phyloP scores from a whole-genome alignment of 768 basidiomycete species.

The Leccinum variicolor region DNA sequence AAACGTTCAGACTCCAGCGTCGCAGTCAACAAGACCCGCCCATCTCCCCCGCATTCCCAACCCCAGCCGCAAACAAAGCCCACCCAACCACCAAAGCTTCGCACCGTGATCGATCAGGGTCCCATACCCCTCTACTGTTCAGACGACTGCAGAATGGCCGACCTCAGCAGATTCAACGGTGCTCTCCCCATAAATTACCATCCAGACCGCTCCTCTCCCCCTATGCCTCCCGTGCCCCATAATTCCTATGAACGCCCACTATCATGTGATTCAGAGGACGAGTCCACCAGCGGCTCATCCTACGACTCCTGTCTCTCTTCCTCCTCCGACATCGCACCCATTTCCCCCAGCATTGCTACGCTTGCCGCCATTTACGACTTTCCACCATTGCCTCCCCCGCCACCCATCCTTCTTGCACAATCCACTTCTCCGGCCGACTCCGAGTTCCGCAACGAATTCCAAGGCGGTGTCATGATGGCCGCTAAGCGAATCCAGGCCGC shows the following conservation, averaged over 20 bases:
- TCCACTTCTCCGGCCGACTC: slow-evolving; percentile 22
- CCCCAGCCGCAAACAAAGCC: slow-evolving; percentile 21
- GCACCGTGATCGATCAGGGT: slow-evolving; percentile 73
- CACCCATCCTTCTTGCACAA: slow-evolving; percentile 36
- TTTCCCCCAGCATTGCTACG: slow-evolving; percentile 34
- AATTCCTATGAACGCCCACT: slow-evolving; percentile 31
- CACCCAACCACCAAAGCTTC: slow-evolving; percentile 43
- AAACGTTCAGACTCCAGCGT: slow-evolving; percentile 36
- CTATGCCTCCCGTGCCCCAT: slow-evolving; percentile 39
- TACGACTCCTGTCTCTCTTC: slow-evolving; percentile 32
- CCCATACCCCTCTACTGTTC: slow-evolving; percentile 86
- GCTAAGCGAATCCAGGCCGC: slow-evolving; percentile 50
- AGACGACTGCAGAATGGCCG: slow-evolving; percentile 64
- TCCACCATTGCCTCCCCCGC: slow-evolving; percentile 51
- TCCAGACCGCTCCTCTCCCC: slow-evolving; percentile 42
- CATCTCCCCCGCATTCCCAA: slow-evolving; percentile 19
- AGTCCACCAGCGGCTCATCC: slow-evolving; percentile 40
- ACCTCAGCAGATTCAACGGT: slow-evolving; percentile 43
- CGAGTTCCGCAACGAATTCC: slow-evolving; percentile 41
- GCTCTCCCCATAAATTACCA: slow-evolving; percentile 46
- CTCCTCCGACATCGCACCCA: slow-evolving; percentile 17
- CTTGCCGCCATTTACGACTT: slow-evolving; percentile 44
- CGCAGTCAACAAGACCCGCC: slow-evolving; percentile 15
- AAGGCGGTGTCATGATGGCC: slow-evolving; percentile 69
- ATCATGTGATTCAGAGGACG: slow-evolving; percentile 37